phyloP scores from a whole-genome alignment of 140 eudicot species.

The Bidens hawaiensis region DNA sequence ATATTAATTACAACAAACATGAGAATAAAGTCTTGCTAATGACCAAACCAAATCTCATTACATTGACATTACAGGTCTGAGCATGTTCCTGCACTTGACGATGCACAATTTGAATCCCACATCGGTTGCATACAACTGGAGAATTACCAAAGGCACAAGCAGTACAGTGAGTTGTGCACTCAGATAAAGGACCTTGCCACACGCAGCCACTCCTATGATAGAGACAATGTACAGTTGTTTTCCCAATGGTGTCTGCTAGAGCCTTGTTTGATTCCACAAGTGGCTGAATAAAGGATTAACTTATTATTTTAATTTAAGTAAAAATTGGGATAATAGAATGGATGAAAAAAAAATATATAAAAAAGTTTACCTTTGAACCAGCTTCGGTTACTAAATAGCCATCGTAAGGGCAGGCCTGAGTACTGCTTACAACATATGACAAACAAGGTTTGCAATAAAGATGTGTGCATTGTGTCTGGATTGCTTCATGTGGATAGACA shows the following conservation, averaged over 20 bases:
- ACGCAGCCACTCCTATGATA: conserved; percentile 88
- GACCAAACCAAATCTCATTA: conserved; percentile 3
- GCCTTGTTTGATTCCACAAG: conserved; percentile 75
- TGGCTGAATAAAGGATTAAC: conserved; percentile 46
- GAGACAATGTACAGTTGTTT: conserved; percentile 77
- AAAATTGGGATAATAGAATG: neutral
- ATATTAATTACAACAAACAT: neutral
- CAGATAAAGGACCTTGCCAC: conserved; percentile 93
- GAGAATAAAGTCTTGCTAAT: neutral
- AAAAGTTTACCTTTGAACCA: conserved; percentile 57
- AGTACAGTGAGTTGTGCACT: conserved; percentile 72
- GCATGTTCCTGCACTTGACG: conserved; percentile 99
- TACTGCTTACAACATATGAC: conserved; percentile 73
- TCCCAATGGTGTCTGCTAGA: conserved; percentile 85
- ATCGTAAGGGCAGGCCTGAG: conserved; percentile 93
- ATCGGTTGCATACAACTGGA: conserved; percentile 88
- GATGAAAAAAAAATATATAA: neutral
- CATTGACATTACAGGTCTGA: conserved; percentile 74
- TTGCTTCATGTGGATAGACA: conserved; percentile 91
- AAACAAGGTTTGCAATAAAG: conserved; percentile 91
- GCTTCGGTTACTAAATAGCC: conserved; percentile 91
- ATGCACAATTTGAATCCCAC: conserved; percentile 88
- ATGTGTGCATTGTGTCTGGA: conserved; percentile 89
- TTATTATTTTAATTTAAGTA: neutral
- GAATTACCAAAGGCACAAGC: conserved; percentile 84